These are phyloP conservation scores for Pleurotus citrinopileatus DNA, from an alignment of 768 basidiomycete genomes.

Conservation along the genomic window DNA sequence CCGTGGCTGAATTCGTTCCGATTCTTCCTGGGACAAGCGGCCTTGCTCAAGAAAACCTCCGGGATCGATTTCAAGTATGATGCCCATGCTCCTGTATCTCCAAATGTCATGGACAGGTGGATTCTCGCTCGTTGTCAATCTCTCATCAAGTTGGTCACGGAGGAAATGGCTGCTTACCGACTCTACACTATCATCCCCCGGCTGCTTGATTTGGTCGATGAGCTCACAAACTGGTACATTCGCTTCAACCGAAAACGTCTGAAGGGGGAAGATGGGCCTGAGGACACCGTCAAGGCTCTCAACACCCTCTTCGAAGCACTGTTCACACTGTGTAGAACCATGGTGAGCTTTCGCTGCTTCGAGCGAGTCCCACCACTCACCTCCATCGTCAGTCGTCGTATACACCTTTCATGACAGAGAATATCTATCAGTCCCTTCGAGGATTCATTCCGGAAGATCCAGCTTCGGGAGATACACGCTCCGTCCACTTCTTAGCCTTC, in stretches of 20 bases:
- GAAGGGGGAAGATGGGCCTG: conserved; percentile 91
- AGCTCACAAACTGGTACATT: conserved; percentile 99
- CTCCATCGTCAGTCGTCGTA: conserved; percentile 75
- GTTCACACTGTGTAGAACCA: conserved; percentile 91
- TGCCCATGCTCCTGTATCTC: conserved; percentile 76
- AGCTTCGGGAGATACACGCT: conserved; percentile 74
- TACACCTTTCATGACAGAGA: conserved; percentile 97
- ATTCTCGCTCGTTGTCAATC: conserved; percentile 98
- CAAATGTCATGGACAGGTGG: conserved; percentile 99
- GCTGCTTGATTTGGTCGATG: conserved; percentile 87
- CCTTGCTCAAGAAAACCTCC: conserved; percentile 77
- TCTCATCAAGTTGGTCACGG: conserved; percentile 83
- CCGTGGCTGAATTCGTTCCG: conserved; percentile 99
- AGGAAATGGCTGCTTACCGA: conserved; percentile 97
- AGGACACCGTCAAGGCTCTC: conserved; percentile 84
- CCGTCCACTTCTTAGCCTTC: conserved; percentile 94
- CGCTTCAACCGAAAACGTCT: conserved; percentile 95
- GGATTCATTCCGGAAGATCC: conserved; percentile 81
- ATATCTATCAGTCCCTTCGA: conserved; percentile 87
- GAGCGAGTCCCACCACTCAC: conserved; percentile 6
- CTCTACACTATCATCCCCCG: conserved; percentile 98
- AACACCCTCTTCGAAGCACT: conserved; percentile 96
- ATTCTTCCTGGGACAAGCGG: conserved; percentile 96
- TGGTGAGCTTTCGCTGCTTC: conserved; percentile 51
- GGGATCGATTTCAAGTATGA: conserved; percentile 83